phyloP scores from a whole-genome alignment of 2,329 filamentous ascomycete genomes.

The Colletotrichum eleusines region DNA sequence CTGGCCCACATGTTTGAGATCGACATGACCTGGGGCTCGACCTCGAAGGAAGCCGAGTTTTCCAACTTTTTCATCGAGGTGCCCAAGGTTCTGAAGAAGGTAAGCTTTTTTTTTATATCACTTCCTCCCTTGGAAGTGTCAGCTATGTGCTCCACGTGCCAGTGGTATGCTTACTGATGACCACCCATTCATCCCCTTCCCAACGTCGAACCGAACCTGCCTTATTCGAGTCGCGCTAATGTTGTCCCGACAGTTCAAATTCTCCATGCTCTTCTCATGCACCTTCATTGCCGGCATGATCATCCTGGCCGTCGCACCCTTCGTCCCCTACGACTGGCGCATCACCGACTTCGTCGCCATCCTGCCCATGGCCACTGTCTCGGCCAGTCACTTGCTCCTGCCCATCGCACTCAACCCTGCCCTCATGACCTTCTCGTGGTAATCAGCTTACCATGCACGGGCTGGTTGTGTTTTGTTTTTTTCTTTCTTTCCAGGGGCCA shows the following conservation, averaged over 20 bases:
- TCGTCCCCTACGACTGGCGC: slow-evolving; percentile 74
- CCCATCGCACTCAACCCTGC: slow-evolving; percentile 83
- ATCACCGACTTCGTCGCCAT: slow-evolving; percentile 82
- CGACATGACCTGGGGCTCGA: slow-evolving; percentile 88
- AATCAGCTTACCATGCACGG: slow-evolving; percentile 45
- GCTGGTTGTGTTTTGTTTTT: slow-evolving; percentile 2
- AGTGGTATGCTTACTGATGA: slow-evolving; percentile 45
- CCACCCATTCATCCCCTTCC: slow-evolving; percentile 6
- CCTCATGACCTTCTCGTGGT: slow-evolving; percentile 84
- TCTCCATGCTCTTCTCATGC: slow-evolving; percentile 72
- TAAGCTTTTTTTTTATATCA: slow-evolving; percentile 64
- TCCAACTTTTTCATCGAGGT: slow-evolving; percentile 89
- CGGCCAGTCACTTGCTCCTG: slow-evolving; percentile 75
- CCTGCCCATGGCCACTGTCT: slow-evolving; percentile 79
- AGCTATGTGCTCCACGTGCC: slow-evolving; percentile 45
- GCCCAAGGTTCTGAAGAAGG: slow-evolving; percentile 80
- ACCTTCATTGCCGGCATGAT: slow-evolving; percentile 72
- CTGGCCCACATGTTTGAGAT: slow-evolving; percentile 87
- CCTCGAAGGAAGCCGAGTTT: slow-evolving; percentile 83
- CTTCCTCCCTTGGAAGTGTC: slow-evolving; percentile 42
- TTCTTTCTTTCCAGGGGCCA: slow-evolving; percentile 8
- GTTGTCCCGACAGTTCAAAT: slow-evolving; percentile 71
- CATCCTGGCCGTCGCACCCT: slow-evolving; percentile 71
- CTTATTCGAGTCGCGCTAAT: slow-evolving; percentile 29
- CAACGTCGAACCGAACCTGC: neutral